phyloP scores from a whole-genome alignment of 345 rosid species.

The Euphorbia tirucalli region DNA sequence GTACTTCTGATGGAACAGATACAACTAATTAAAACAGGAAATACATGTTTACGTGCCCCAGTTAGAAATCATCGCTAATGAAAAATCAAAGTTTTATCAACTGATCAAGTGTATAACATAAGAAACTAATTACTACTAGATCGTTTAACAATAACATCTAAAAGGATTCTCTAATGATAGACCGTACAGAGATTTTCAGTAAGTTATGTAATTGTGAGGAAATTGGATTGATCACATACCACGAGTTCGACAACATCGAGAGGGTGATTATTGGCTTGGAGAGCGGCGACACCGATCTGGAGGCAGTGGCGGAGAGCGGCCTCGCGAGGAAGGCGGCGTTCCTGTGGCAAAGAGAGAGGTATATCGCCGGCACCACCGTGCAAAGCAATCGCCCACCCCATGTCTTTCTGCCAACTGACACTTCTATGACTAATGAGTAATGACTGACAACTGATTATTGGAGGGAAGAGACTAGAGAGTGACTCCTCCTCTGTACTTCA shows the following conservation, averaged over 20 bases:
- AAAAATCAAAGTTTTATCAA: background rate
- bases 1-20: background rate
- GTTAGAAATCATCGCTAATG: background rate
- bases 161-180: background rate
- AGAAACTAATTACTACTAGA: background rate
- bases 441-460: background rate
- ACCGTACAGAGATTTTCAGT: background rate
- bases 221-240: constrained; percentile 35
- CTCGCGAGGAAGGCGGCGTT: constrained; percentile 74
- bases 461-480: constrained; percentile 1
- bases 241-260: constrained; percentile 92
- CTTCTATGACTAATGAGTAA: background rate
- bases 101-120: background rate
- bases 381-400: constrained; percentile 93
- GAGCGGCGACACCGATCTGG: constrained; percentile 69
- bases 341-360: constrained; percentile 43
- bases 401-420: constrained; percentile 2
- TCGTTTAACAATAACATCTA: background rate
- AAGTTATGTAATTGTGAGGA: background rate
- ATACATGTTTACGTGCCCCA: background rate
- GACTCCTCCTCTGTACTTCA: background rate
- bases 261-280: constrained; percentile 59
- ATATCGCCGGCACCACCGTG: constrained; percentile 95
- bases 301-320: constrained; percentile 84
- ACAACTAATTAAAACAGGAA: background rate